Conservation (phyloP, 2,329 filamentous ascomycete species). For the Cytospora paraplurivora region DNA sequence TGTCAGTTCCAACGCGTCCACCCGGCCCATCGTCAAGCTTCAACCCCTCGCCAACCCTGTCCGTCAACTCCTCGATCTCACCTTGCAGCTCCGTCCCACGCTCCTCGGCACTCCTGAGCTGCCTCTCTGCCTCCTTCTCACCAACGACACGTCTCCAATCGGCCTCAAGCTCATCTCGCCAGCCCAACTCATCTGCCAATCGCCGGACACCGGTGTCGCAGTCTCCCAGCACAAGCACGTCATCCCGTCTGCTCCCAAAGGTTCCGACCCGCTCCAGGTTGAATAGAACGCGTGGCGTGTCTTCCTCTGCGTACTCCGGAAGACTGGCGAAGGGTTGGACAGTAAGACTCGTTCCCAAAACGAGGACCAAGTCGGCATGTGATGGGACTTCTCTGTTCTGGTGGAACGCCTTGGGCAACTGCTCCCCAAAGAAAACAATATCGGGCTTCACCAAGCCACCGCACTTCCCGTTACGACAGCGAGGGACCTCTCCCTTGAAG, state of each 20-base stretch:
- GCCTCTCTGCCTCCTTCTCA: constrained; percentile 56
- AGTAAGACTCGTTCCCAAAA: constrained; percentile 78
- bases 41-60: constrained; percentile 37
- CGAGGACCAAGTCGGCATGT: constrained; percentile 42
- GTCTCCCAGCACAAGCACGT: constrained; percentile 80
- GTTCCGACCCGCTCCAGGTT: constrained; percentile 84
- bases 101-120: constrained; percentile 42
- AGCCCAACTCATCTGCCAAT: constrained; percentile 79
- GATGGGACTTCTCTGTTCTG: constrained; percentile 54
- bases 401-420: constrained; percentile 64
- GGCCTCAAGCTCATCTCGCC: constrained; percentile 78
- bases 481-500: constrained; percentile 66
- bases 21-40: constrained; percentile 27
- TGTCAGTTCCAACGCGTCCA: background rate
- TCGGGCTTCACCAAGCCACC: constrained; percentile 86
- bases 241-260: constrained; percentile 75
- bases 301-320: constrained; percentile 63
- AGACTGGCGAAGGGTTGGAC: constrained; percentile 89
- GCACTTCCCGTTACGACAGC: constrained; percentile 64
- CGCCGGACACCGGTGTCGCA: constrained; percentile 81
- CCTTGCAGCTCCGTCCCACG: constrained; percentile 43
- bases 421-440: constrained; percentile 88
- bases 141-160: constrained; percentile 73
- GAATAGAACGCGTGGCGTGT: constrained; percentile 77
- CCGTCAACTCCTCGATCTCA: constrained; percentile 43